Evolutionary conservation across 495 filamentous ascomycete species (phyloP), one percentile per base, ranked within the genome.

Genomic region (Diplogelasinospora grovesii): DNA sequence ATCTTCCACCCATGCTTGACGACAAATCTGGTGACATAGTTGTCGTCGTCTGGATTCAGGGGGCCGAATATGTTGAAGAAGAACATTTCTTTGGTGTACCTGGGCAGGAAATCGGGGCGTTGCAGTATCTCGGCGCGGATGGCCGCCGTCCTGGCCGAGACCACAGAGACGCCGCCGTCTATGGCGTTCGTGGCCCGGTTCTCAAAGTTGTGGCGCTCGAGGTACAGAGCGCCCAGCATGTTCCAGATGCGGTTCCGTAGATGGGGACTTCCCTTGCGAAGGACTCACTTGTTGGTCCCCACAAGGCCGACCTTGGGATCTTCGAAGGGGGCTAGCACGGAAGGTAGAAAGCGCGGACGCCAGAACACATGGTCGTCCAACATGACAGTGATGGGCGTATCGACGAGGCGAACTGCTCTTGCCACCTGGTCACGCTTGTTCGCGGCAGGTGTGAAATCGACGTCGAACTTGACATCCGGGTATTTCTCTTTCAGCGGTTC

Each of bases 11-110:
- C 63, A 33, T 66, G 49, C 22, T 53, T 56, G 22, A 82, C 75
- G 41, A 73, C 57, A 66, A 72, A 84, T 7, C 81, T 71, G 1
- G 82, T 84, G 46, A 75, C 71, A 53, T 77, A 85, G 53, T 85
- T 83, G 63, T 85, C 82, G 52, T 83, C 78, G 56, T 83, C 81
- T 0, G 77, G 69, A 40, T 78, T 77, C 15, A 83, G 61, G 6
- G 56, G 59, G 1, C 54, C 61, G 44, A 74, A 64, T 4, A 50
- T 39, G 11, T 49, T 56, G 45, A 76, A 71, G 46, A 69, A 70
- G 50, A 71, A 75, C 11, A 52, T 63, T 52, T 86, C 81, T 26
- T 77, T 66, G 11, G 60, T 66, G 57, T 80, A 85, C 8, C 62
- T 72, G 11, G 66, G 40, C 4, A 70, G 36, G 50, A 74, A 78